Percentiles rank a stretch among this genome's conserved stretches.
Evolutionary conservation across 2,329 filamentous ascomycete genomes (phyloP).

Genomic region (Alternaria panax): DNA sequence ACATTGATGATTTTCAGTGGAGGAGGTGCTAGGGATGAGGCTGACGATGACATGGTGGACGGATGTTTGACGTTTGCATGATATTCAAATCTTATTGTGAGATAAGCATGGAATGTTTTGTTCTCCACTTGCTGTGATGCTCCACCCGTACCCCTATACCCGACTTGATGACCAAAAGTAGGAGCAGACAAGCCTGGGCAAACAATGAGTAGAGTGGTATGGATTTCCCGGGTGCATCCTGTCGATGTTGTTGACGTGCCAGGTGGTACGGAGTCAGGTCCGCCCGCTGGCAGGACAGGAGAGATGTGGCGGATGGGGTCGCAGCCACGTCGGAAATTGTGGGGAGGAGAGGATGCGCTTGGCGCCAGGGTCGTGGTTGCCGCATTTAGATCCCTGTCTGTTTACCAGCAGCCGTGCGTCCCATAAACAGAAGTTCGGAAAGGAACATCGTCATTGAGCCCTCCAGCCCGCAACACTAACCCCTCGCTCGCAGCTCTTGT

Average conservation of each 20-base stretch:
- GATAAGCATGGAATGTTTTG: conserved; percentile 16
- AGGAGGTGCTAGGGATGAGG: conserved; percentile 11
- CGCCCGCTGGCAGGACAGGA: conserved; percentile 1
- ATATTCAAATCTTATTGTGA: conserved; percentile 15
- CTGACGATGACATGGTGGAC: background rate
- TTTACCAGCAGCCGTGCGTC: conserved; percentile 33
- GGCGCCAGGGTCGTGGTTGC: conserved; percentile 32
- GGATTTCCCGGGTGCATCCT: background rate
- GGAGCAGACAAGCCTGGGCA: background rate
- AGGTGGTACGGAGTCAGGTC: too few relatives aligned
- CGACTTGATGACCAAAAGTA: background rate
- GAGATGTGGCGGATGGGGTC: conserved; percentile 5
- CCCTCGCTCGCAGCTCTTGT: conserved; percentile 26
- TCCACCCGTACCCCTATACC: conserved; percentile 1
- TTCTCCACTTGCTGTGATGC: background rate
- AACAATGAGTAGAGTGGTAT: background rate
- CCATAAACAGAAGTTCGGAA: conserved; percentile 26
- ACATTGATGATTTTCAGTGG: conserved; percentile 11
- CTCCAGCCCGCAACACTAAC: conserved; percentile 19
- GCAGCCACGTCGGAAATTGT: conserved; percentile 13
- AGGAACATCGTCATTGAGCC: conserved; percentile 36
- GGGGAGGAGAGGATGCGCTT: conserved; percentile 9
- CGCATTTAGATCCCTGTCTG: conserved; percentile 36
- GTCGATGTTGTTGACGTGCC: too few relatives aligned
- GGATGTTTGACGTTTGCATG: conserved; percentile 9